Evolutionary conservation across 164 flowering plant species (phyloP), one percentile per base, ranked within the genome.

Genomic region (Chimonanthus salicifolius): DNA sequence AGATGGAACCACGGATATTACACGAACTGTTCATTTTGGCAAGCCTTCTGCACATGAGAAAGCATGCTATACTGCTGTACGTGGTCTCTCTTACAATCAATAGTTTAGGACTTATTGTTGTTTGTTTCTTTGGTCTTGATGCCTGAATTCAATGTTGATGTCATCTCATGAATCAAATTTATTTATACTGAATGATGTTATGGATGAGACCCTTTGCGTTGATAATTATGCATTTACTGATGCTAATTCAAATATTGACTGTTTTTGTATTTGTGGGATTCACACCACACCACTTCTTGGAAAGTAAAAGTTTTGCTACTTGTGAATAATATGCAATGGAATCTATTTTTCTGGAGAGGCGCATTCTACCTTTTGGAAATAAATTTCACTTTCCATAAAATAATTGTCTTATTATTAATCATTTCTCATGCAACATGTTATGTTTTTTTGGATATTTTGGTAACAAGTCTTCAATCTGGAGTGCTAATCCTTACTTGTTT

Each of bases 1-100:
- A 72, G 99, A 95, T 81, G 99, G 99, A 82, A 95, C 99, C 69
- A 95, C 99, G 68, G 99, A 95, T 80, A 92, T 95, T 78, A 95
- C 98, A 20, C 85, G 99, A 71, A 93, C 99, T 1, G 94, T 95
- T 76, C 99, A 95, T 83, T 95, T 93, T 84, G 99, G 99, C 74
- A 87, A 85, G 67, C 97, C 99, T 70, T 89, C 97, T 18, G 83
- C 87, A 16, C 99, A 93, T 89, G 98, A 93, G 78, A 95, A 89
- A 83, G 85, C 91, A 70, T 95, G 96, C 84, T 95, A 93, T 80
- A 89, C 98, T 74, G 92, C 92, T 76, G 99, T 95, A 84, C 46
- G 96, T 87, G 63, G 73, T 16, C 66, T 47, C 64, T 64, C 47
- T 64, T 68, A 20, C 50, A 9, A 4, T 66, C 15, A 13, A 13